Conservation (phyloP, 2,329 filamentous ascomycete species). For the Ploettnerulaceae sp. region DNA sequence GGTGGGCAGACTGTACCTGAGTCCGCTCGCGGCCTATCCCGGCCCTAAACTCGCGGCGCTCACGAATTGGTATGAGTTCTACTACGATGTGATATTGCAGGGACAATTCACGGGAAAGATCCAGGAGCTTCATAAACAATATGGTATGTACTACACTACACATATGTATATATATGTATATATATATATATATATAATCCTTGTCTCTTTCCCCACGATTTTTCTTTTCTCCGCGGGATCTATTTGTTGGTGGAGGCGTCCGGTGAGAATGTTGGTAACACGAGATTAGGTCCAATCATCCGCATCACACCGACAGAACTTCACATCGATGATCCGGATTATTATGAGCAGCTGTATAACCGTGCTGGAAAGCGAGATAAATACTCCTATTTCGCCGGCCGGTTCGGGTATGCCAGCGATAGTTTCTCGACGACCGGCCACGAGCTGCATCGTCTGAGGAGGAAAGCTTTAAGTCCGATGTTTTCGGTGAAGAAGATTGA, state of each 20-base stretch:
- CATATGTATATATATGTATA: too few species aligned
- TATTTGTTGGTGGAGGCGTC: slow-evolving; percentile 8
- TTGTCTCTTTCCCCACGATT: too few species aligned
- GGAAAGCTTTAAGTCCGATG: slow-evolving; percentile 19
- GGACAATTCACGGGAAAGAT: slow-evolving; percentile 19
- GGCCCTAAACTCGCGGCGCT: slow-evolving; percentile 28
- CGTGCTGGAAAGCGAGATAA: slow-evolving; percentile 16
- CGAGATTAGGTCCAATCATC: slow-evolving; percentile 22
- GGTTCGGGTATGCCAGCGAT: slow-evolving; percentile 12
- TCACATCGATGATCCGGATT: slow-evolving; percentile 31
- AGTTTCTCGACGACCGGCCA: slow-evolving; percentile 17
- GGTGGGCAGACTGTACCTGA: slow-evolving; percentile 31
- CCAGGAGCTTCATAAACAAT: slow-evolving; percentile 17
- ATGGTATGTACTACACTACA: slow-evolving; percentile 17
- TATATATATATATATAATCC: too few species aligned
- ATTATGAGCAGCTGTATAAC: slow-evolving; percentile 25
- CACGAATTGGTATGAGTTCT: slow-evolving; percentile 27
- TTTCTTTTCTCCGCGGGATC: neutral
- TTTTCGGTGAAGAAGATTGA: slow-evolving; percentile 19
- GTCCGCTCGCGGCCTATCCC: slow-evolving; percentile 32
- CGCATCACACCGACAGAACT: slow-evolving; percentile 31
- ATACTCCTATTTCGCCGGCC: slow-evolving; percentile 10
- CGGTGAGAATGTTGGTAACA: slow-evolving; percentile 1
- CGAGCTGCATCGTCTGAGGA: slow-evolving; percentile 20
- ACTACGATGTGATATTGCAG: slow-evolving; percentile 25